phyloP scores from a whole-genome alignment of 768 basidiomycete species.

The Naganishia randhawae region DNA sequence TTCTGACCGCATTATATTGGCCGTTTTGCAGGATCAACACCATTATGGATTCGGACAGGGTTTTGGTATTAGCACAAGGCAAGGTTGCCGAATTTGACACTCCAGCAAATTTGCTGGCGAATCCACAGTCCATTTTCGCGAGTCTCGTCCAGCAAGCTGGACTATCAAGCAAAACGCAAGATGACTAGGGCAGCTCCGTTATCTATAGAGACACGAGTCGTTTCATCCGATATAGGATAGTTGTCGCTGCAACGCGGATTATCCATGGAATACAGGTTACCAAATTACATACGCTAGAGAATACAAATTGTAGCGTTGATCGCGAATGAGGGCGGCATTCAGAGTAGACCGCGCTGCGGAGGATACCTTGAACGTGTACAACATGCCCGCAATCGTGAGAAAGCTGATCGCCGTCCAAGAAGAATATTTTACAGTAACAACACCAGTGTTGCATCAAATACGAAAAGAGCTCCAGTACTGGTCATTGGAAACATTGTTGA shows the following conservation, averaged over 20 bases:
- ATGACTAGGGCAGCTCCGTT: background rate
- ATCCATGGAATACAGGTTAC: too few species aligned
- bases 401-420: too few species aligned
- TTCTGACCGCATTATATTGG: background rate
- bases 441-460: background rate
- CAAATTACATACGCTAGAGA: too few species aligned
- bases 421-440: background rate
- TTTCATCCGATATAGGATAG: too few species aligned
- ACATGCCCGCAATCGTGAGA: too few species aligned
- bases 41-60: conserved; percentile 75
- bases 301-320: too few species aligned
- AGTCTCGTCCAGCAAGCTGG: conserved; percentile 15
- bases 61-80: conserved; percentile 80
- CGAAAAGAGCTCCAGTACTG: background rate
- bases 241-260: too few species aligned
- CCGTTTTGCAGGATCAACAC: conserved; percentile 48
- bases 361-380: too few species aligned
- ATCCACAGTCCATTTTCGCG: conserved; percentile 69
- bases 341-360: too few species aligned
- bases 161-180: background rate
- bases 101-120: conserved; percentile 62
- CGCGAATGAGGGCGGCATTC: too few species aligned
- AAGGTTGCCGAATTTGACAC: conserved; percentile 75
- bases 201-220: too few species aligned
- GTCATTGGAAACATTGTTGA: background rate